Evolutionary conservation across 768 basidiomycete species (phyloP).

Genomic region (Russula foetens): DNA sequence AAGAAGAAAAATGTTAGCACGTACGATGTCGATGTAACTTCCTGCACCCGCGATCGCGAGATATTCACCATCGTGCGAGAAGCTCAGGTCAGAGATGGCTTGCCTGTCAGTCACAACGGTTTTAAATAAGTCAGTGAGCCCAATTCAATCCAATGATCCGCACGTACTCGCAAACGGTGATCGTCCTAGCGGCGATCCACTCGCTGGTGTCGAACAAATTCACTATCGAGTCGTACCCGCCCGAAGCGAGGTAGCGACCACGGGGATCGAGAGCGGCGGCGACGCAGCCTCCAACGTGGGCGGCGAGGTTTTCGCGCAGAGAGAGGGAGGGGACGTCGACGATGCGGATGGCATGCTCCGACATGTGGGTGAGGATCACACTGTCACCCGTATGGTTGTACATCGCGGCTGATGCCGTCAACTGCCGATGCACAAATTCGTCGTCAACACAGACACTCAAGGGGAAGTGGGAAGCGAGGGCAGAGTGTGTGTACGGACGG

Average conservation of each 20-base stretch:
- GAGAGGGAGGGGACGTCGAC: constrained; percentile 59
- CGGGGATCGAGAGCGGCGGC: constrained; percentile 75
- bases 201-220: constrained; percentile 74
- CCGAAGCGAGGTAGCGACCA: constrained; percentile 71
- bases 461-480: constrained; percentile 5
- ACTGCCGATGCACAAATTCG: constrained; percentile 25
- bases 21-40: constrained; percentile 70
- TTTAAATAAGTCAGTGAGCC: not conserved
- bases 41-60: constrained; percentile 68
- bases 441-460: not conserved
- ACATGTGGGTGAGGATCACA: constrained; percentile 55
- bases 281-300: constrained; percentile 75
- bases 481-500: not conserved
- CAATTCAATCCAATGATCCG: not conserved
- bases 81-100: constrained; percentile 64
- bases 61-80: constrained; percentile 80
- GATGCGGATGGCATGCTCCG: constrained; percentile 57
- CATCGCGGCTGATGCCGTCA: constrained; percentile 55
- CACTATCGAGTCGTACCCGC: constrained; percentile 76
- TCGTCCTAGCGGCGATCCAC: constrained; percentile 73
- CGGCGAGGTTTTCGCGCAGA: constrained; percentile 53
- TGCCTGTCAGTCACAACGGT: constrained; percentile 35
- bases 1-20: not conserved
- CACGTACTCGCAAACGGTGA: constrained; percentile 73
- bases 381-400: constrained; percentile 74